Evolutionary conservation across 2,329 filamentous ascomycete species (phyloP).

Genomic region (Phaeophleospora eucalypticola): DNA sequence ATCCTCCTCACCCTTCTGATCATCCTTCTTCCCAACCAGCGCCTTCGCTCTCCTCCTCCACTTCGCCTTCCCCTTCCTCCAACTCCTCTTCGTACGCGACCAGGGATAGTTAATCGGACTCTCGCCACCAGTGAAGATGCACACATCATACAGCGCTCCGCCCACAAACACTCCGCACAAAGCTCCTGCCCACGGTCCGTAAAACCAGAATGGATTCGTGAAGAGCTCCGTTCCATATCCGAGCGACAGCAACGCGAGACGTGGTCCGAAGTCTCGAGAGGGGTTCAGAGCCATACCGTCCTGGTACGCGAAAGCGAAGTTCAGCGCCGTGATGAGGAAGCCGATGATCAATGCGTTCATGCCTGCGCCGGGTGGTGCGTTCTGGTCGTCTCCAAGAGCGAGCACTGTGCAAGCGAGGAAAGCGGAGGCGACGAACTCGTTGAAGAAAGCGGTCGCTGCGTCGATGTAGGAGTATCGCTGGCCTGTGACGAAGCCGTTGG

Average conservation of each 20-base stretch:
- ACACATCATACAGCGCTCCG: constrained; percentile 46
- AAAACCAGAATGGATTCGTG: constrained; percentile 45
- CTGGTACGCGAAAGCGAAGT: constrained; percentile 44
- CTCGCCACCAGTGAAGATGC: constrained; percentile 49
- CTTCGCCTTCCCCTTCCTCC: constrained; percentile 24
- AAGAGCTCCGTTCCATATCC: constrained; percentile 41
- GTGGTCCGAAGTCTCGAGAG: constrained; percentile 48
- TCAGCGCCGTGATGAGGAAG: constrained; percentile 37
- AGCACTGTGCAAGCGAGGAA: constrained; percentile 43
- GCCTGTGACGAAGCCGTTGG: constrained; percentile 44
- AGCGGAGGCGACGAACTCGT: constrained; percentile 44
- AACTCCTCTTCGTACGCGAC: constrained; percentile 24
- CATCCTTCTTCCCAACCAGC: constrained; percentile 9
- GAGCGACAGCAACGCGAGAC: constrained; percentile 43
- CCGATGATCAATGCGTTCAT: constrained; percentile 51
- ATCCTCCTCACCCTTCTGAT: neutral
- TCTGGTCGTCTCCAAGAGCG: constrained; percentile 31
- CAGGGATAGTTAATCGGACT: constrained; percentile 50
- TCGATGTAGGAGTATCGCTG: constrained; percentile 41
- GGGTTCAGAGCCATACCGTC: constrained; percentile 50
- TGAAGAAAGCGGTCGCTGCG: constrained; percentile 47
- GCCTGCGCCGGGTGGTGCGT: constrained; percentile 41
- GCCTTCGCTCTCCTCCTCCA: constrained; percentile 20
- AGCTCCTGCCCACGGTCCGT: constrained; percentile 42
- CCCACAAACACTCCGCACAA: constrained; percentile 42